These are phyloP conservation scores for Aquilaria yunnanensis DNA, from an alignment of 345 rosid species.

Conservation along the genomic window DNA sequence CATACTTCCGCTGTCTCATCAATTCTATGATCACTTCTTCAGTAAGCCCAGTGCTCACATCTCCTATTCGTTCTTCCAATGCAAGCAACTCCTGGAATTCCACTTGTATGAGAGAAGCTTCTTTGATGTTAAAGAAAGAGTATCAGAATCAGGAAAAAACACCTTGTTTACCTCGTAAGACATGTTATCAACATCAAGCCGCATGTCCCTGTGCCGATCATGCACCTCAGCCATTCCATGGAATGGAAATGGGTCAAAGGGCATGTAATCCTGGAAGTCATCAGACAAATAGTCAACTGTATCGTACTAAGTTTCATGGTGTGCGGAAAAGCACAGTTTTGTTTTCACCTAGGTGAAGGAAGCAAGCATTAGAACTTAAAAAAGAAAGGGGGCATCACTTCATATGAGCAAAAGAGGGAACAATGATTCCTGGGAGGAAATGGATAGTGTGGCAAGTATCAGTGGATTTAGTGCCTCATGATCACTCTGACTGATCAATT, in stretches of 20 bases:
- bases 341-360: neutral
- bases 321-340: conserved; percentile 1
- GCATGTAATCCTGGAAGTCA: conserved; percentile 68
- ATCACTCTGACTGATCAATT: no score
- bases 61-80: conserved; percentile 82
- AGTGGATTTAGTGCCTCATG: no score
- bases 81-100: conserved; percentile 75
- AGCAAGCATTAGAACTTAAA: no score
- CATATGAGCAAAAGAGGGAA: no score
- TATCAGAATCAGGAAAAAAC: neutral
- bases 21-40: conserved; percentile 56
- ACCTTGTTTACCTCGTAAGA: conserved; percentile 72
- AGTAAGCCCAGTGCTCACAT: conserved; percentile 75
- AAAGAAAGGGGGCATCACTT: no score
- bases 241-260: conserved; percentile 64
- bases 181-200: conserved; percentile 96
- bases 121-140: neutral
- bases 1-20: conserved; percentile 45
- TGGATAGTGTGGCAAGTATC: no score
- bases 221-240: conserved; percentile 70
- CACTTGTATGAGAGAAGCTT: conserved; percentile 6
- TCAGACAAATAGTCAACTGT: conserved; percentile 10
- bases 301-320: neutral
- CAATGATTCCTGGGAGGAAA: no score
- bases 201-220: conserved; percentile 90